Evolutionary conservation across 148 eudicot genomes (phyloP), one percentile per base, ranked within the genome.

Genomic region (Vaccinium macrocarpon): DNA sequence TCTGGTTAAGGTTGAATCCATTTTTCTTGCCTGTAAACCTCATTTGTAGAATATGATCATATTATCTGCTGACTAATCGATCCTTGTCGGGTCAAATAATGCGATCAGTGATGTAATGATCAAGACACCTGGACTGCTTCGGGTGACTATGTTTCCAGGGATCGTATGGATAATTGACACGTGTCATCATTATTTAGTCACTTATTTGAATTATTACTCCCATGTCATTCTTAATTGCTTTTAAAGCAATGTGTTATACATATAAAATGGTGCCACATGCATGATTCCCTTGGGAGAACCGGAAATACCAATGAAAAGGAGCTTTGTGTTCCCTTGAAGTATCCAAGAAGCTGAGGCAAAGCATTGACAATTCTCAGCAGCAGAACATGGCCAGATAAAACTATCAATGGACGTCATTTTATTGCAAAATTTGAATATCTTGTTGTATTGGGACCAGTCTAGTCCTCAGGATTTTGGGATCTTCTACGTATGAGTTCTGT

Each of bases 231-330:
- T 56, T 79, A 79, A 13, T 79, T 56, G 48, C n/a, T 29, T 57
- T 50, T 7, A 57, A 35, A 29, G 23, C 35, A 35, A 55, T 10
- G 23, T 79, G 46, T 2, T 27, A 27, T 27, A 56, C 55, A 6
- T 79, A 57, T 35, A 57, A 56, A 79, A 19, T 35, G 82, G 50
- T 79, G 70, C 66, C 82, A 56, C 70, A 32, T 79, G 82, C 49
- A 79, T 79, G 68, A 35, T 79, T 79, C n/a, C 42, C 38, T 8
- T 53, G 23, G 12, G 80, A 52, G 32, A 52, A 78, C 18, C 1
- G 19, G 18, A 52, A 32, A 52, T 27, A 4, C 12, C 27, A 32
- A 52, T 51, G n/a, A 51, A 2, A n/a, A 56, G 68, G 3, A 79
- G 49, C n/a, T 50, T 6, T 50, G 19, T 21, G 29, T 76, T 50